phyloP scores from a whole-genome alignment of 1,284 basidiomycete species.

The Moesziomyces sp. region DNA sequence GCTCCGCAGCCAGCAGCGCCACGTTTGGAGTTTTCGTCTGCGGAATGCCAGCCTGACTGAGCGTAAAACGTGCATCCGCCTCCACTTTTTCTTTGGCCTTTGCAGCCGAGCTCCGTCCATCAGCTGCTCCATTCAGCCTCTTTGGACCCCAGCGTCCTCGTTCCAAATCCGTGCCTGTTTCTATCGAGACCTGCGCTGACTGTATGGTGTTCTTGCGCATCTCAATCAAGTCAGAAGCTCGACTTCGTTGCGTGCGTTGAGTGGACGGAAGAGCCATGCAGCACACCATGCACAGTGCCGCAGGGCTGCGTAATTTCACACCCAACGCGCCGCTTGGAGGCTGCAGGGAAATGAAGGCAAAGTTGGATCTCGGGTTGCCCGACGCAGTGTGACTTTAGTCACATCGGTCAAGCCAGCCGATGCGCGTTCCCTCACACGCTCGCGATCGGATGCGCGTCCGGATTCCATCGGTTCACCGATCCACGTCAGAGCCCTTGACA shows the following conservation, averaged over 20 bases:
- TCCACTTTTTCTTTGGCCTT: background rate
- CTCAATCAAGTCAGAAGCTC: too few species aligned
- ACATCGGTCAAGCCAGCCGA: background rate
- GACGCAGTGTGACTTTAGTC: background rate
- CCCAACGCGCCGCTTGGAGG: background rate
- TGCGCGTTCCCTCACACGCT: background rate
- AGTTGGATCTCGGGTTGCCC: too few species aligned
- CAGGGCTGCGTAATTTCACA: constrained; percentile 14
- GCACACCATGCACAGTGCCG: background rate
- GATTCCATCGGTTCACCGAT: too few species aligned
- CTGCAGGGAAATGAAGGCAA: background rate
- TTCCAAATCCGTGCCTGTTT: background rate
- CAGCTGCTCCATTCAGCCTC: too few species aligned
- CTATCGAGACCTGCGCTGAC: background rate
- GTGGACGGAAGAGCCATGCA: background rate
- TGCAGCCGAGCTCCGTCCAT: too few species aligned
- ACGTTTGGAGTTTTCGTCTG: background rate
- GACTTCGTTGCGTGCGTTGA: too few species aligned
- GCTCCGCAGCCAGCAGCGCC: background rate
- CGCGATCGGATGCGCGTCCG: background rate
- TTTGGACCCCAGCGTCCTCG: too few species aligned
- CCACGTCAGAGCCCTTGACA: background rate
- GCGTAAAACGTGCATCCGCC: background rate
- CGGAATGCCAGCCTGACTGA: background rate
- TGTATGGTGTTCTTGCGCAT: too few species aligned